Base-by-base conservation (phyloP, 78 protist species). In the Diacronema lutheri region DNA sequence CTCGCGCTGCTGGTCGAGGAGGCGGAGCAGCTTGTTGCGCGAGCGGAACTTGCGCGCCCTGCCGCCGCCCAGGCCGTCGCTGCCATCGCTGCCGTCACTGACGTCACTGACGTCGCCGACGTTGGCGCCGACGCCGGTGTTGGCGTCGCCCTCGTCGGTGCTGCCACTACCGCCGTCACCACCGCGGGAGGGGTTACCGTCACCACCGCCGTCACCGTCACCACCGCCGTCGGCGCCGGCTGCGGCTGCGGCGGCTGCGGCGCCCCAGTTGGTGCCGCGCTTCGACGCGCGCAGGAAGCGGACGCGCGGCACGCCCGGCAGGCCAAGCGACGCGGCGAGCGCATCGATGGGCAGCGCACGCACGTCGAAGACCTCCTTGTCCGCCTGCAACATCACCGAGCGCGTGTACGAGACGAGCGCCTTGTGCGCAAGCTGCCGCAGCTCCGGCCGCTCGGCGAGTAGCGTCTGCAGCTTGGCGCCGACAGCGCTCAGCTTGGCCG, bases 391-490 rank as follows among this genome's bases (percentile, higher is more conserved):
- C 44, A 60, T 62, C 26, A 95, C 77, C 44, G 90, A 73, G 50
- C 95, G 92, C 61, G 87, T 37, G 81, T 95, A 95, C 72, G 94
- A 68, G 26, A 93, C 78, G 50, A 94, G 46, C 16, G 82, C 93
- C 88, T 83, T 82, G 69, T 94, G 92, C 13, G 95, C 96, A 11
- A 83, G 62, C 68, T 72, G 41, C 86, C 88, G 85, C 69, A 92
- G 4, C 25, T 88, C 93, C 21, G 92, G 84, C 41, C 76, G 88
- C 38, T 44, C 20, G n/a, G 90, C 16, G 66, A 58, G 58, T 81
- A 66, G 61, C 61, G 66, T 74, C 16, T 14, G 50, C 50, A 69
- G 68, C 58, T 65, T 64, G 19, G 68, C 7, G 46, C 61, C 35
- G 29, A n/a, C 6, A 25, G 14, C 37, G n/a, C 6, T 60, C n/a